phyloP scores from a whole-genome alignment of 345 rosid species.

The Mercurialis annua region DNA sequence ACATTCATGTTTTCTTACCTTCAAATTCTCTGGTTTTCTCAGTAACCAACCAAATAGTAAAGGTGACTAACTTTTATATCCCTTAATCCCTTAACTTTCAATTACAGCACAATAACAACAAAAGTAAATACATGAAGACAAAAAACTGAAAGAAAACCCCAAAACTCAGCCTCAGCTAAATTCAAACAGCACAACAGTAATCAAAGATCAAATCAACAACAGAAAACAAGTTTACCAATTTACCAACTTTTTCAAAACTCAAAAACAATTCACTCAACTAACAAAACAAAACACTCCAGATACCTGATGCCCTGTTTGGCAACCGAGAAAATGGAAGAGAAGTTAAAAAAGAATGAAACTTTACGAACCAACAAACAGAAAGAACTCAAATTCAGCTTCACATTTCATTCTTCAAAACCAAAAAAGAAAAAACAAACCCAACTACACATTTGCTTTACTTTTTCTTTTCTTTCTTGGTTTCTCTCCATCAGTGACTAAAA shows the following conservation, averaged over 20 bases:
- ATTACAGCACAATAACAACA: not conserved
- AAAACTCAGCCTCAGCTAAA: not conserved
- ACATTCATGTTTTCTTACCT: not conserved
- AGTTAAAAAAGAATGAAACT: not conserved
- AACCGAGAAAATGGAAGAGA: not conserved
- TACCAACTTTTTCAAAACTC: not conserved
- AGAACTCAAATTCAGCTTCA: not conserved
- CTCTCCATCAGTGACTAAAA: not conserved
- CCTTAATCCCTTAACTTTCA: not conserved
- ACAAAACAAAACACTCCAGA: not conserved
- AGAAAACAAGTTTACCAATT: not conserved
- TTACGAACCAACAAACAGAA: conserved; percentile 1
- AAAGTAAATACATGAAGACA: not conserved
- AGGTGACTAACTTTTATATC: not conserved
- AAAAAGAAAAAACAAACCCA: no score
- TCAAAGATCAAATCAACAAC: not conserved
- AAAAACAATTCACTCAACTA: not conserved
- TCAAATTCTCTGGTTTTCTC: not conserved
- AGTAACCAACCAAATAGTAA: not conserved
- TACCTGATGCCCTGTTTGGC: not conserved
- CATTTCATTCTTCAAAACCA: not conserved
- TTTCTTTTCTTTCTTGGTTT: not conserved
- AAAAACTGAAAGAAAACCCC: not conserved
- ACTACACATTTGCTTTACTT: no score
- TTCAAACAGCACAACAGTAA: not conserved